Conservation (phyloP, 345 rosid genomes). For the Excoecaria agallocha region DNA sequence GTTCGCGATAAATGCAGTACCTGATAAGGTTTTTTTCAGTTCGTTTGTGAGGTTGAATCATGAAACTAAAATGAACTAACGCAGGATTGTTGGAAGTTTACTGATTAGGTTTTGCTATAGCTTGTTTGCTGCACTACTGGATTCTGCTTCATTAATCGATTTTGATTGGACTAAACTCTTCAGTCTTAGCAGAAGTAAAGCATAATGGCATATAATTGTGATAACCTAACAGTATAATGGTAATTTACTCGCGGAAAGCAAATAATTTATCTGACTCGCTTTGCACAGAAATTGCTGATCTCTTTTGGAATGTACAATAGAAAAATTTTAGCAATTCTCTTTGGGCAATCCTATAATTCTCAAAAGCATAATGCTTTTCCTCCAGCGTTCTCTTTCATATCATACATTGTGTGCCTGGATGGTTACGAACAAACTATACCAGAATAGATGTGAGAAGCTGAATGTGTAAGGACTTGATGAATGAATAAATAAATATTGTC, state of each 20-base stretch:
- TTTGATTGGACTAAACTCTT: neutral
- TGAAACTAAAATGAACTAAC: conserved; percentile 2
- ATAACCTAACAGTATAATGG: neutral
- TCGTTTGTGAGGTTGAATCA: neutral
- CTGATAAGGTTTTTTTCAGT: neutral
- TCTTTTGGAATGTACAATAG: neutral
- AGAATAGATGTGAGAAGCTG: neutral
- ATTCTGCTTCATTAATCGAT: neutral
- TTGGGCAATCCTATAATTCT: no score
- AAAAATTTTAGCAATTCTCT: neutral
- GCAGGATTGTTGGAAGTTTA: neutral
- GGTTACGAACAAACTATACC: neutral
- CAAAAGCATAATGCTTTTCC: no score
- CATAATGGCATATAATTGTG: neutral
- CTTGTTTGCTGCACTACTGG: neutral
- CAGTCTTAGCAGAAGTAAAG: neutral
- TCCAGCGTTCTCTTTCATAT: neutral
- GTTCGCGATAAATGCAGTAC: neutral
- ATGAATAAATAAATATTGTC: no score
- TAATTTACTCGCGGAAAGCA: neutral
- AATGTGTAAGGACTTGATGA: neutral
- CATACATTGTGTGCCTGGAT: neutral
- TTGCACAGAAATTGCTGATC: neutral
- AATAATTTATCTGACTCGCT: no score
- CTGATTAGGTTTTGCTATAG: neutral